Conservation (phyloP, 148 eudicot genomes). For the Arbutus unedo region DNA sequence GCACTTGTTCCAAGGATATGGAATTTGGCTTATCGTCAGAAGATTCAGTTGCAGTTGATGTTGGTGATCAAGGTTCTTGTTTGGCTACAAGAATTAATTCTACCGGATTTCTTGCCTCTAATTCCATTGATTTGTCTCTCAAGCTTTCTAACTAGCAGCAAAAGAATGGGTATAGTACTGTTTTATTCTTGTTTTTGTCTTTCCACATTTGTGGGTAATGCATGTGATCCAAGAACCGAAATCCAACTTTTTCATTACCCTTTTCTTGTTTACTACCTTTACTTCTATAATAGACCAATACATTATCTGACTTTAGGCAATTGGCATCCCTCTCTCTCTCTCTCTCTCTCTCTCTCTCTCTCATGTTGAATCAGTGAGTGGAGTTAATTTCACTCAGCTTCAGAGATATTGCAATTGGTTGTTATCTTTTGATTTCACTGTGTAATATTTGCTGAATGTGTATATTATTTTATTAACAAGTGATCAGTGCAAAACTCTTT, state of each 20-base stretch:
- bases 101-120: constrained; percentile 14
- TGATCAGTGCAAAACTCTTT: too few relatives aligned
- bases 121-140: constrained; percentile 61
- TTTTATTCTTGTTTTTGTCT: constrained; percentile 17
- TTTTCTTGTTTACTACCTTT: constrained; percentile 22
- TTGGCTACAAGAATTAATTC: constrained; percentile 24
- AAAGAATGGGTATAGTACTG: not conserved
- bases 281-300: constrained; percentile 23
- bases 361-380: constrained; percentile 20
- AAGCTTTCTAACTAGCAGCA: constrained; percentile 43
- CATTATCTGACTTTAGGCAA: constrained; percentile 20
- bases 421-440: too few relatives aligned
- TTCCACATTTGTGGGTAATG: constrained; percentile 34
- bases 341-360: constrained; percentile 13
- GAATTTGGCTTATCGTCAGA: constrained; percentile 29
- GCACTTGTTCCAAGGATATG: constrained; percentile 20
- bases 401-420: constrained; percentile 4
- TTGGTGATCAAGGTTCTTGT: constrained; percentile 16
- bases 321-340: constrained; percentile 15
- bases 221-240: constrained; percentile 16
- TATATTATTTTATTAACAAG: too few relatives aligned
- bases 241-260: constrained; percentile 25
- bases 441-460: too few relatives aligned
- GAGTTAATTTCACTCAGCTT: constrained; percentile 30
- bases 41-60: constrained; percentile 23